phyloP scores from a whole-genome alignment of 2,329 filamentous ascomycete species.

The Alternaria arbusti region DNA sequence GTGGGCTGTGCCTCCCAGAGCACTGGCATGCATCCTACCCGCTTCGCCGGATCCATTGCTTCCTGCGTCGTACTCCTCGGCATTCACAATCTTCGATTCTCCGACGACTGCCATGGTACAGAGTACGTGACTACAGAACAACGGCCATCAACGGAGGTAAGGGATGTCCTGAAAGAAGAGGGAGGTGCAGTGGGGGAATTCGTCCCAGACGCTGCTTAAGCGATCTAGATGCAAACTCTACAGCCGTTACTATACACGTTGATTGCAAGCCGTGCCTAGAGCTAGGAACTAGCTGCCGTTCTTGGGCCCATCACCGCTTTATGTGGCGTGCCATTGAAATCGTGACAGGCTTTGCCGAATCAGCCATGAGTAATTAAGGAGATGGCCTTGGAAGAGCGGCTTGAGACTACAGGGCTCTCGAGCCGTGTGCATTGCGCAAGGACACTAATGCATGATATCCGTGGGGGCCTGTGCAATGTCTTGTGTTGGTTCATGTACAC shows the following conservation, averaged over 20 bases:
- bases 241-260: neutral
- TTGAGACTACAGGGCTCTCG: neutral
- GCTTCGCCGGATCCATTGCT: neutral
- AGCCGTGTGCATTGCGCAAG: neutral
- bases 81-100: slow-evolving; percentile 8
- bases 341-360: neutral
- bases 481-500: too few species aligned
- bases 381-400: neutral
- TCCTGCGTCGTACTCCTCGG: slow-evolving; percentile 20
- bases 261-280: neutral
- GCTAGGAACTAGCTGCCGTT: neutral
- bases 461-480: neutral
- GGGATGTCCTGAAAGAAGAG: neutral
- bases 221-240: neutral
- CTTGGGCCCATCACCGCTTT: neutral
- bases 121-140: neutral
- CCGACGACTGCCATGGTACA: slow-evolving; percentile 3
- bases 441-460: neutral
- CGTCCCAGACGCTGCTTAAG: neutral
- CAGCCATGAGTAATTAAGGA: neutral
- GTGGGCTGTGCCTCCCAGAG: slow-evolving; percentile 16
- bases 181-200: neutral
- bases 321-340: neutral
- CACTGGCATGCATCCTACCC: slow-evolving; percentile 8
- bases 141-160: neutral